Conservation (phyloP, 345 rosid genomes). For the Mercurialis annua region DNA sequence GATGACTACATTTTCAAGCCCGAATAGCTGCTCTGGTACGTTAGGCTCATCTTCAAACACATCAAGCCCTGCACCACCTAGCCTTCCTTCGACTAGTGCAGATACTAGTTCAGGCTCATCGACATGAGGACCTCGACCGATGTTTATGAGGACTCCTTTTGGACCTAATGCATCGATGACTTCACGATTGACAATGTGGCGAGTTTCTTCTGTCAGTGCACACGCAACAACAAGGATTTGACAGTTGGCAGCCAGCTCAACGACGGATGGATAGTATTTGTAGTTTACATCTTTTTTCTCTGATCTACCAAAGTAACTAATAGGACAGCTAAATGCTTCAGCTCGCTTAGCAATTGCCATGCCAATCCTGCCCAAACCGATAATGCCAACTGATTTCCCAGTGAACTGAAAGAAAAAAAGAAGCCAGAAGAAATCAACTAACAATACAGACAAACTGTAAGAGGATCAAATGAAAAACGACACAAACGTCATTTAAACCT, state of each 20-base stretch:
- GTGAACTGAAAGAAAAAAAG: conserved; percentile 40
- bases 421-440: not conserved
- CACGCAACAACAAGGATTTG: conserved; percentile 55
- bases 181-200: conserved; percentile 40
- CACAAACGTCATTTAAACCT: too few relatives aligned
- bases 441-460: not conserved
- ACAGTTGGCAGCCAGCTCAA: conserved; percentile 49
- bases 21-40: conserved; percentile 44
- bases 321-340: conserved; percentile 50
- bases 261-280: conserved; percentile 43
- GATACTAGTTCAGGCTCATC: conserved; percentile 60
- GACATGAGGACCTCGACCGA: conserved; percentile 58
- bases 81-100: conserved; percentile 54
- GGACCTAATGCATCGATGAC: conserved; percentile 61
- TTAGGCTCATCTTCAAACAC: conserved; percentile 59
- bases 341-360: conserved; percentile 56
- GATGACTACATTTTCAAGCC: conserved; percentile 50
- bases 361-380: conserved; percentile 58
- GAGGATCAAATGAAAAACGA: not conserved
- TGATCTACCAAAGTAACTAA: conserved; percentile 44
- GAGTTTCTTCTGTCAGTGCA: conserved; percentile 49
- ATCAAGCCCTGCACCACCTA: conserved; percentile 66
- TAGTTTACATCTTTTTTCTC: conserved; percentile 36
- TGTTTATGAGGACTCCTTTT: conserved; percentile 54
- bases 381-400: conserved; percentile 54